Evolutionary conservation across 169 alveolate species (phyloP).

Genomic region (Plasmodium sp.): DNA sequence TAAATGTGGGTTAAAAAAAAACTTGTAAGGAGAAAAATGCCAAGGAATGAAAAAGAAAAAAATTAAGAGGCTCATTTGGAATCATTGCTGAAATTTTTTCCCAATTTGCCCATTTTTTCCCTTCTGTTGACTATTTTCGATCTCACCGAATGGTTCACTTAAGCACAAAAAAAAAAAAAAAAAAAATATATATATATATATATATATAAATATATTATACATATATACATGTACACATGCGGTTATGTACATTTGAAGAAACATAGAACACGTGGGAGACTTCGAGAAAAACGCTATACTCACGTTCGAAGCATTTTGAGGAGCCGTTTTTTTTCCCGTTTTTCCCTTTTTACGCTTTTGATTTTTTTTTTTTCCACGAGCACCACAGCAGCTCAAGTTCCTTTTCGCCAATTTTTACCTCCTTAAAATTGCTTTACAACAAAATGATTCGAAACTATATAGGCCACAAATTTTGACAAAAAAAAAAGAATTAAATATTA

Average conservation of each 20-base stretch:
- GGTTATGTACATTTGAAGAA: not conserved
- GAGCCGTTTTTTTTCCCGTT: slow-evolving; percentile 7
- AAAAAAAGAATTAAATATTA: slow-evolving; percentile 9
- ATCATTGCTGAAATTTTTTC: not conserved
- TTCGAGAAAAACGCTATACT: not conserved
- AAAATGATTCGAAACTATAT: not conserved
- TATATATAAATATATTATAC: not conserved
- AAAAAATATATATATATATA: not conserved
- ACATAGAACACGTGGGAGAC: not conserved
- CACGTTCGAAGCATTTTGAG: not conserved
- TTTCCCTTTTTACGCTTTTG: not conserved
- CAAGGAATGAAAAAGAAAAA: not conserved
- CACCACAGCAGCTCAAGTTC: not conserved
- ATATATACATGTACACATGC: not conserved
- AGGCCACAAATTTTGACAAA: not conserved
- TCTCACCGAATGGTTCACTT: not conserved
- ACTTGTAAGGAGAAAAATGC: not conserved
- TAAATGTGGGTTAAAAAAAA: not conserved
- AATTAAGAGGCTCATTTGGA: not conserved
- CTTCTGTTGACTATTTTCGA: not conserved
- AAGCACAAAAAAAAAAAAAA: not conserved
- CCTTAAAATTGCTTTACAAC: slow-evolving; percentile 3
- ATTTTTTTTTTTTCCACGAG: not conserved
- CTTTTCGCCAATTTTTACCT: not conserved
- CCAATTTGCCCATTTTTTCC: not conserved